These are phyloP conservation scores for Cercospora brassicicola DNA, from an alignment of 2,329 filamentous ascomycete species.

Conservation along the genomic window DNA sequence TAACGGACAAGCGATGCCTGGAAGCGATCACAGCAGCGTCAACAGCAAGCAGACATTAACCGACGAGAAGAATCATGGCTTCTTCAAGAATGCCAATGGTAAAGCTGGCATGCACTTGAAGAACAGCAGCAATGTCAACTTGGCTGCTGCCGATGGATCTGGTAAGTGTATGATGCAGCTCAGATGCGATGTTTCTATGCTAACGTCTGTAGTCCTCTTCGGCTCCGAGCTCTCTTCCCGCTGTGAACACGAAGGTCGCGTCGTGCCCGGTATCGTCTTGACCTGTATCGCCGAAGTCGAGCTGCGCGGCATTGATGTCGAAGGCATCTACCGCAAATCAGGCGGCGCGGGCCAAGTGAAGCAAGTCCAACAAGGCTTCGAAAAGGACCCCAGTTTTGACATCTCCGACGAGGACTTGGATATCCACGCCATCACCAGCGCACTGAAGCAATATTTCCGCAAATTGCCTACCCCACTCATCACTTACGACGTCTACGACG, in stretches of 20 bases:
- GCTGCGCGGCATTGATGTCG: slow-evolving; percentile 90
- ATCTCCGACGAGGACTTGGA: slow-evolving; percentile 92
- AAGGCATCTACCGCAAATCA: slow-evolving; percentile 97
- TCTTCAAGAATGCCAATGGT: slow-evolving; percentile 40
- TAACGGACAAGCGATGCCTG: slow-evolving; percentile 32
- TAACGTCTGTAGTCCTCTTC: slow-evolving; percentile 62
- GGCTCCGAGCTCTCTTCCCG: slow-evolving; percentile 85
- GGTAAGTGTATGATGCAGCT: slow-evolving; percentile 30
- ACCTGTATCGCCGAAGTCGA: slow-evolving; percentile 97
- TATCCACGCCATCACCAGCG: slow-evolving; percentile 93
- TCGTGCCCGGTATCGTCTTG: slow-evolving; percentile 86
- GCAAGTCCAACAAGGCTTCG: slow-evolving; percentile 85
- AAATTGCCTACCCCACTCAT: slow-evolving; percentile 86
- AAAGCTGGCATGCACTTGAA: slow-evolving; percentile 42
- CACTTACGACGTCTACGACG: slow-evolving; percentile 89
- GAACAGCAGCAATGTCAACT: slow-evolving; percentile 48
- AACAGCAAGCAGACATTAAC: slow-evolving; percentile 26
- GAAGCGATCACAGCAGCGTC: slow-evolving; percentile 35
- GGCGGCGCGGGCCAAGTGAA: slow-evolving; percentile 91
- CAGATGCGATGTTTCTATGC: slow-evolving; percentile 1
- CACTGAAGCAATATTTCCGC: slow-evolving; percentile 96
- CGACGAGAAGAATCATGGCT: slow-evolving; percentile 36
- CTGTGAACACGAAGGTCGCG: slow-evolving; percentile 81
- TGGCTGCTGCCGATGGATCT: slow-evolving; percentile 39
- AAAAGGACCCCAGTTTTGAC: slow-evolving; percentile 73